These are phyloP conservation scores for Colletotrichum agaves DNA, from an alignment of 2,329 filamentous ascomycete genomes.

Conservation along the genomic window DNA sequence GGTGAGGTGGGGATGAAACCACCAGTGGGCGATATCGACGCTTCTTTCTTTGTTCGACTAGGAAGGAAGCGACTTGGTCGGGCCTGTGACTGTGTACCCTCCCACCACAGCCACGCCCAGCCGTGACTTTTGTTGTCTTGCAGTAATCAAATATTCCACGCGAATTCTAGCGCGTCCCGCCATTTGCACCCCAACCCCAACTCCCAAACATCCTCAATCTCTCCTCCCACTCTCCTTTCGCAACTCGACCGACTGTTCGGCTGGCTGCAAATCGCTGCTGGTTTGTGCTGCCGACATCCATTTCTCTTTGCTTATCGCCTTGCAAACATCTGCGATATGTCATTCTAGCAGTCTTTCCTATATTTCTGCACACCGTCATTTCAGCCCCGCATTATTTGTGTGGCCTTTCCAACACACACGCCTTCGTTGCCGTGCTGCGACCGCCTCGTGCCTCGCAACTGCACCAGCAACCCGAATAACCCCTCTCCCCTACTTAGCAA, in stretches of 20 bases:
- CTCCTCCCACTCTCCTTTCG: constrained; percentile 3
- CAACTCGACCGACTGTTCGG: constrained; percentile 26
- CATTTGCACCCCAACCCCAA: constrained; percentile 34
- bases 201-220: constrained; percentile 20
- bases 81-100: constrained; percentile 7
- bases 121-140: constrained; percentile 18
- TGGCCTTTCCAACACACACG: constrained; percentile 33
- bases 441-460: constrained; percentile 36
- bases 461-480: neutral
- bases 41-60: constrained; percentile 3
- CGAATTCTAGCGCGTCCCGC: constrained; percentile 38
- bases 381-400: constrained; percentile 35
- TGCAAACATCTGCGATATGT: constrained; percentile 36
- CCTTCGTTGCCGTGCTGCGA: constrained; percentile 35
- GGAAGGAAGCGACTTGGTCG: neutral
- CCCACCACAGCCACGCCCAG: no score
- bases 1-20: constrained; percentile 33
- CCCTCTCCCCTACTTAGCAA: constrained; percentile 14
- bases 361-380: constrained; percentile 37
- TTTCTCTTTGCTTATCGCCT: constrained; percentile 15
- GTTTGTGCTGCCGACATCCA: constrained; percentile 30
- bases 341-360: constrained; percentile 35
- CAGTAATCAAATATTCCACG: constrained; percentile 35
- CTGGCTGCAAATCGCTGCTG: constrained; percentile 34
- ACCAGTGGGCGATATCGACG: constrained; percentile 7